Base-by-base conservation (phyloP, 176 grass and related monocot species). In the Pontederia paniculata region DNA sequence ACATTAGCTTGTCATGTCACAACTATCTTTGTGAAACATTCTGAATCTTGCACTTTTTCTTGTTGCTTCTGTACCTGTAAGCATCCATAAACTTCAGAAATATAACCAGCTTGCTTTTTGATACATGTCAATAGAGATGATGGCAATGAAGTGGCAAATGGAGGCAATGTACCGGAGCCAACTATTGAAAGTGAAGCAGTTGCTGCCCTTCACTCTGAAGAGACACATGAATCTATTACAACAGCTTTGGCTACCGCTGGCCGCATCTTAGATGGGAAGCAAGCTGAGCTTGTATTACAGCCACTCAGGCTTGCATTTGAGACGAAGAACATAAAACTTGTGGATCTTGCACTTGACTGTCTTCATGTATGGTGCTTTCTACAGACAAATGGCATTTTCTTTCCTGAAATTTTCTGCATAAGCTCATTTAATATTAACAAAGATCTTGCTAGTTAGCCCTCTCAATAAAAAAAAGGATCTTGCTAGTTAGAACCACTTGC, bases 281-380 rank as follows among this genome's bases (percentile, higher is more conserved):
- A 98, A 67, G 83, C 93, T 72, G 93, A 98, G 62, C 80, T 98
- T 47, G 71, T 98, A 69, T 77, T 98, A 74, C 87, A 98, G 71
- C 93, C 93, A 7, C 80, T 91, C 19, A 85, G 93, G 77, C 86
- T 98, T 65, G 86, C 86, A 69, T 87, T 91, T 72, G 86, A 98
- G 67, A 81, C 80, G 53, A 98, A 98, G 77, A 82, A 88, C 77
- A 57, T 91, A 70, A 98, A 98, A 77, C 86, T 98, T 62, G 80
- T 88, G 46, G 86, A 98, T 70, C 93, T 83, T 52, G 93, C 86
- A 50, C 93, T 98, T 56, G 93, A 98, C 61, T 98, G 83, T 73
- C 83, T 98, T 62, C 93, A 91, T 74, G 93, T 97, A 97, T 71
- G 56, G 5, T 12, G 31, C 20, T 66, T 66, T 70, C 28, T 10